These are phyloP conservation scores for Huiozyma sinensis DNA, from an alignment of 805 yeast species.

Conservation along the genomic window DNA sequence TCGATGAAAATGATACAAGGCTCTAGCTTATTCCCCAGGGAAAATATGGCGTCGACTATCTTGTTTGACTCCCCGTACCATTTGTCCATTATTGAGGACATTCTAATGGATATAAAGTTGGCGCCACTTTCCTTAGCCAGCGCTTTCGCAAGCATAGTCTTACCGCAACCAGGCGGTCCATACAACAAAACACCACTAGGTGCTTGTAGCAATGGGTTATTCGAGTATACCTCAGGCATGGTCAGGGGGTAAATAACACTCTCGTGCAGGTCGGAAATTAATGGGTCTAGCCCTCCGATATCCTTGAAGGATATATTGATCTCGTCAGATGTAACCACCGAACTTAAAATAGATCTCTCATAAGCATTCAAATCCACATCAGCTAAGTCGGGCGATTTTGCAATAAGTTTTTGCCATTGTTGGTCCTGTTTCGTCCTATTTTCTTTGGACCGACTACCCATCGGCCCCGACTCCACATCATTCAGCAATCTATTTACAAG, in stretches of 20 bases:
- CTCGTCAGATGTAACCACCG: constrained; percentile 77
- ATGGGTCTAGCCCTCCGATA: constrained; percentile 79
- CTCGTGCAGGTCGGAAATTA: constrained; percentile 78
- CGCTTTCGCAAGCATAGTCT: constrained; percentile 94
- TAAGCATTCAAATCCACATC: constrained; percentile 48
- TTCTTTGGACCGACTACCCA: constrained; percentile 37
- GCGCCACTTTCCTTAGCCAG: constrained; percentile 88
- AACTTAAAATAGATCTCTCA: constrained; percentile 66
- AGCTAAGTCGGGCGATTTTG: constrained; percentile 46
- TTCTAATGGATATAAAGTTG: constrained; percentile 77
- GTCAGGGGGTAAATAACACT: constrained; percentile 81
- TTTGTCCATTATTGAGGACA: constrained; percentile 92
- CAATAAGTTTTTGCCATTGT: constrained; percentile 47
- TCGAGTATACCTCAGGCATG: constrained; percentile 60
- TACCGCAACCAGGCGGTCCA: constrained; percentile 98
- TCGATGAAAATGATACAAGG: constrained; percentile 95
- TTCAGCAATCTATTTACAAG: constrained; percentile 36
- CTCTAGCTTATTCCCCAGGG: constrained; percentile 77
- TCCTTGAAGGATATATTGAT: constrained; percentile 66
- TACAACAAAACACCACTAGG: constrained; percentile 89
- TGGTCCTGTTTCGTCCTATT: constrained; percentile 50
- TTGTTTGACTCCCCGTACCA: constrained; percentile 97
- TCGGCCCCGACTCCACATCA: constrained; percentile 35
- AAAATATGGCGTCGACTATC: constrained; percentile 83
- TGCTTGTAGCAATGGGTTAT: constrained; percentile 68